Conservation (phyloP, 2,329 filamentous ascomycete genomes). For the Aureobasidium lini region DNA sequence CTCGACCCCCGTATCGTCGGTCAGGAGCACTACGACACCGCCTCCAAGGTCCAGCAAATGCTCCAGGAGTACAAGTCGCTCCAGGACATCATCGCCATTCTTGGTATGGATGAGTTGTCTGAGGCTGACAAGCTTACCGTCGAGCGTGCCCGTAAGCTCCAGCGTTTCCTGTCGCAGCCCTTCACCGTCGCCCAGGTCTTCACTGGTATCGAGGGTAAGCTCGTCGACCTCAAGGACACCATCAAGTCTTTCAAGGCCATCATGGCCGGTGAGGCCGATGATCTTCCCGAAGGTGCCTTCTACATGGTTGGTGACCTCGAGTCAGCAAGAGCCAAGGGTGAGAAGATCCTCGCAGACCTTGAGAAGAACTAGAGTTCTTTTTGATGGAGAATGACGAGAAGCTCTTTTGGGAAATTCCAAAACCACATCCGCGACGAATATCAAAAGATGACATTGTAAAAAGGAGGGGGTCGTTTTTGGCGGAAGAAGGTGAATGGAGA, state of each 20-base stretch:
- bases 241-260: slow-evolving; percentile 97
- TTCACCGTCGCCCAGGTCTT: slow-evolving; percentile 86
- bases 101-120: slow-evolving; percentile 99
- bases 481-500: slow-evolving; percentile 11
- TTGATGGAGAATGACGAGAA: slow-evolving; percentile 9
- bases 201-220: slow-evolving; percentile 90
- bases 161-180: slow-evolving; percentile 99
- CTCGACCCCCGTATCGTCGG: slow-evolving; percentile 97
- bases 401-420: slow-evolving; percentile 6
- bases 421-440: slow-evolving; percentile 10
- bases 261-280: slow-evolving; percentile 88
- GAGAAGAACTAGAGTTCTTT: slow-evolving; percentile 38
- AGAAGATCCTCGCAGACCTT: slow-evolving; percentile 98
- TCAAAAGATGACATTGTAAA: slow-evolving; percentile 14
- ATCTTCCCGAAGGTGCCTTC: slow-evolving; percentile 76
- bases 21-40: slow-evolving; percentile 93
- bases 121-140: slow-evolving; percentile 99
- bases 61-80: slow-evolving; percentile 99
- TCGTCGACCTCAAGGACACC: slow-evolving; percentile 98
- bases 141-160: slow-evolving; percentile 99
- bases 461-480: slow-evolving; percentile 13
- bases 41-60: slow-evolving; percentile 95
- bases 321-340: slow-evolving; percentile 89
- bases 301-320: slow-evolving; percentile 78
- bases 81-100: slow-evolving; percentile 97